These are phyloP conservation scores for Sporothrix mexicana DNA, from an alignment of 2,329 filamentous ascomycete species.

Conservation along the genomic window DNA sequence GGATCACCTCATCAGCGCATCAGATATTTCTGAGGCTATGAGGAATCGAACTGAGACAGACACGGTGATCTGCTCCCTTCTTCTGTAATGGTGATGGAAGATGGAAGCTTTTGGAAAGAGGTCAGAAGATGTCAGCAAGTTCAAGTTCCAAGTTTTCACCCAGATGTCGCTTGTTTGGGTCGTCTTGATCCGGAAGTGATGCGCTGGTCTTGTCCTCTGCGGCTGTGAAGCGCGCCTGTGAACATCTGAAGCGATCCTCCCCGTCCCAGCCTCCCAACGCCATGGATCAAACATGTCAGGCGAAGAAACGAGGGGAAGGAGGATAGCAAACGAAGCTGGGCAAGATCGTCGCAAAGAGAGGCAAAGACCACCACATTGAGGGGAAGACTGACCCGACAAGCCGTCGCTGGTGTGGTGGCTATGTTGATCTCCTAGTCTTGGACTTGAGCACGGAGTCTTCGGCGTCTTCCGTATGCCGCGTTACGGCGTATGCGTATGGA, in stretches of 20 bases:
- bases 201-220: not conserved
- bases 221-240: conserved; percentile 15
- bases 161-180: not conserved
- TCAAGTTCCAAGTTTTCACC: no score
- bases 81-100: no score
- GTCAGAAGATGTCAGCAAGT: no score
- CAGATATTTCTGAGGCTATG: not conserved
- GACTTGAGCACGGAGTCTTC: no score
- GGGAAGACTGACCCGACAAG: not conserved
- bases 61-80: not conserved
- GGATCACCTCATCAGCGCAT: conserved; percentile 6
- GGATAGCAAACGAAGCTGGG: no score
- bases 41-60: not conserved
- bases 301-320: not conserved
- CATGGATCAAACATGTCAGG: not conserved
- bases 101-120: no score
- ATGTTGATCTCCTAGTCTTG: no score
- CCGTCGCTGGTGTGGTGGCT: no score
- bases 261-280: not conserved
- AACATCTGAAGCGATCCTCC: not conserved
- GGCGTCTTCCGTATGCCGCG: no score
- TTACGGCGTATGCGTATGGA: no score
- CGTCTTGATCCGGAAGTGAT: not conserved
- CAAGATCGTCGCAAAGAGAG: not conserved
- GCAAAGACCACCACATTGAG: not conserved